Evolutionary conservation across 805 yeast species (phyloP), one percentile per base, ranked within the genome.

Genomic region (Metschnikowia koreensis): DNA sequence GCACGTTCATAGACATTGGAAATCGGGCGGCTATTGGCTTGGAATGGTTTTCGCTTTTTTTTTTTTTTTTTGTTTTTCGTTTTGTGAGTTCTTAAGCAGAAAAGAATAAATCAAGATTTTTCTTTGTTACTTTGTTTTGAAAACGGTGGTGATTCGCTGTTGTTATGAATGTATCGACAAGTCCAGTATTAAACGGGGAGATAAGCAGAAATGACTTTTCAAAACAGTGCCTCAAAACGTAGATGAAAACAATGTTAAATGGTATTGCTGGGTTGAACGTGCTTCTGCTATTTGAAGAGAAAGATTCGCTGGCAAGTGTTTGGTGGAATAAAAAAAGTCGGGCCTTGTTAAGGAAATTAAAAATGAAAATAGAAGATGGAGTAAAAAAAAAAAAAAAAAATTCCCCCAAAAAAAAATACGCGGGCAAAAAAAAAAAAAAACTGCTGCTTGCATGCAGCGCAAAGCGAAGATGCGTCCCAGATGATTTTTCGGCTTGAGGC

Each of bases 1-100:
- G 55, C 22, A 48, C 38, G 44, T 53, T 53, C 58, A 55, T 54
- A 28, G 38, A 27, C 46, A 10, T 28, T 2, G 7, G 31, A 11
- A 13, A 22, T 31, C 17, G 29, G 34, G 34, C 34, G 12, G n/a
- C 22, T 36, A 13, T n/a, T 27, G 27, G 44, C 33, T 34, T 34
- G 38, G 6, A 11, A 17, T 9, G 15, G 12, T 43, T 6, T 31
- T 29, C 39, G 34, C 12, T 31, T 31, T 31, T 31, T 2, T 31
- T 31, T 31, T 31, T 31, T 3, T 31, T 31, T 31, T 31, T 31
- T 29, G 7, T 10, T 29, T 29, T 29, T 29, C 33, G 10, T 12
- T 31, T 31, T 6, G 34, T 31, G 34, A 6, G 10, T 3, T 31
- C 34, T 22, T 22, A 22, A 22, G 22, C 22, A 22, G 4, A 2